Percentiles rank a stretch among this genome's conserved stretches.
Conservation (phyloP, 495 filamentous ascomycete species). For the Xylaria longipes region DNA sequence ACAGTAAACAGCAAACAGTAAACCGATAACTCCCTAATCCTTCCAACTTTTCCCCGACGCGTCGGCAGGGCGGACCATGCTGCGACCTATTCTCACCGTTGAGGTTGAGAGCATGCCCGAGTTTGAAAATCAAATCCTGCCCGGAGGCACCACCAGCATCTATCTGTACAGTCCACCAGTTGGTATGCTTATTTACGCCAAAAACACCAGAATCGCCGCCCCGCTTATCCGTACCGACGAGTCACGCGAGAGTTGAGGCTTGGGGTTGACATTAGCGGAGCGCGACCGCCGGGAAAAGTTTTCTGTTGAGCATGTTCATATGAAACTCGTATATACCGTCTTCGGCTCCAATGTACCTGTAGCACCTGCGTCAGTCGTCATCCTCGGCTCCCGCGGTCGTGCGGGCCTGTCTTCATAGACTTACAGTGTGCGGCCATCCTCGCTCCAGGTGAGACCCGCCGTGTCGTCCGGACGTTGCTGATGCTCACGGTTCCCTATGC, state of each 20-base stretch:
- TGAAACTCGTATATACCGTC: conserved; percentile 77
- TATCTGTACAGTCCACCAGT: conserved; percentile 13
- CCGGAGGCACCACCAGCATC: background rate
- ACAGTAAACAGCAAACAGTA: conserved; percentile 17
- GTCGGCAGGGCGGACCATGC: background rate
- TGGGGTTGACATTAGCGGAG: conserved; percentile 51
- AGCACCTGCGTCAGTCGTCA: conserved; percentile 29
- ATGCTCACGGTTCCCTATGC: conserved; percentile 36
- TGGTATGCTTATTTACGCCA: conserved; percentile 24
- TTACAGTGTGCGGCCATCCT: conserved; percentile 73
- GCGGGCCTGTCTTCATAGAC: conserved; percentile 39
- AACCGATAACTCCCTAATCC: conserved; percentile 18
- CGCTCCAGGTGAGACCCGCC: conserved; percentile 73
- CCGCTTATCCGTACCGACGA: conserved; percentile 17
- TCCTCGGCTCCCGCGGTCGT: background rate
- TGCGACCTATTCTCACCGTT: background rate
- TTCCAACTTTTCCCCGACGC: conserved; percentile 16
- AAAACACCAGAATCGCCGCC: conserved; percentile 21
- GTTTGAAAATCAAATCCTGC: conserved; percentile 11
- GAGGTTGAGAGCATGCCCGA: background rate
- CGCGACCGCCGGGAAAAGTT: conserved; percentile 66
- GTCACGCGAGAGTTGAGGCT: background rate
- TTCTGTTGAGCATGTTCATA: conserved; percentile 69
- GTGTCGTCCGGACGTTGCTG: conserved; percentile 57
- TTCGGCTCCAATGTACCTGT: conserved; percentile 74